phyloP scores from a whole-genome alignment of 805 yeast genomes.

The Lachancea sp. region DNA sequence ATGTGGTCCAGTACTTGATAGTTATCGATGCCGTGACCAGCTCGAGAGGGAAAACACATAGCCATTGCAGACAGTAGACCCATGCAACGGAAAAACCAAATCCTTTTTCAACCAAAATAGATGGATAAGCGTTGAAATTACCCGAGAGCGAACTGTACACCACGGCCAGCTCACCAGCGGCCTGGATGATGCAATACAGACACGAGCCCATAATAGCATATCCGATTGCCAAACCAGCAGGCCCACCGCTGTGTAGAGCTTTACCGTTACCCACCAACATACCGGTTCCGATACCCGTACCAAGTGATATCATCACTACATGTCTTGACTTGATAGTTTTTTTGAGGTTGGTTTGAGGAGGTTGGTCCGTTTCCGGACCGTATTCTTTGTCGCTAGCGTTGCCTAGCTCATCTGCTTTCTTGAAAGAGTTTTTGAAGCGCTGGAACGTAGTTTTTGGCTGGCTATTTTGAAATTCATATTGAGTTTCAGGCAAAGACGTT shows the following conservation, averaged over 20 bases:
- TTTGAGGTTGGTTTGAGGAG: slow-evolving; percentile 24
- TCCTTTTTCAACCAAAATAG: slow-evolving; percentile 49
- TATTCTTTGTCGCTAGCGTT: background rate
- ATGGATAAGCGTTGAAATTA: slow-evolving; percentile 56
- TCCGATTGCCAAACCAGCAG: slow-evolving; percentile 47
- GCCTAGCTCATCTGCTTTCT: background rate
- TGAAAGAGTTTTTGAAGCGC: slow-evolving; percentile 4
- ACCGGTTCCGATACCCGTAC: slow-evolving; percentile 83
- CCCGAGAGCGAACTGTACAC: slow-evolving; percentile 53
- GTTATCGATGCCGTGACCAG: slow-evolving; percentile 61
- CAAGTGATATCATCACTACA: slow-evolving; percentile 70
- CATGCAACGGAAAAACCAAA: slow-evolving; percentile 56
- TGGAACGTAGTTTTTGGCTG: slow-evolving; percentile 1
- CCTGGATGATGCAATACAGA: slow-evolving; percentile 53
- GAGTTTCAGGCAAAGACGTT: slow-evolving; percentile 3
- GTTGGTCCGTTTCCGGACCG: background rate
- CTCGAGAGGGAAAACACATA: slow-evolving; percentile 55
- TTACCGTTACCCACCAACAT: slow-evolving; percentile 52
- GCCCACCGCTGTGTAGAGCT: slow-evolving; percentile 41
- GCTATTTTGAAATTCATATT: slow-evolving; percentile 1
- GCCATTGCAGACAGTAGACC: slow-evolving; percentile 60
- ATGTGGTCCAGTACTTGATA: slow-evolving; percentile 49
- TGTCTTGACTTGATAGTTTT: slow-evolving; percentile 39
- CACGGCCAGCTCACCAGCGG: slow-evolving; percentile 65
- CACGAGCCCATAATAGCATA: slow-evolving; percentile 51